Percentiles rank a stretch among this genome's conserved stretches.
These are phyloP conservation scores for Lomentospora prolificans DNA, from an alignment of 2,329 filamentous ascomycete species.

Conservation along the genomic window DNA sequence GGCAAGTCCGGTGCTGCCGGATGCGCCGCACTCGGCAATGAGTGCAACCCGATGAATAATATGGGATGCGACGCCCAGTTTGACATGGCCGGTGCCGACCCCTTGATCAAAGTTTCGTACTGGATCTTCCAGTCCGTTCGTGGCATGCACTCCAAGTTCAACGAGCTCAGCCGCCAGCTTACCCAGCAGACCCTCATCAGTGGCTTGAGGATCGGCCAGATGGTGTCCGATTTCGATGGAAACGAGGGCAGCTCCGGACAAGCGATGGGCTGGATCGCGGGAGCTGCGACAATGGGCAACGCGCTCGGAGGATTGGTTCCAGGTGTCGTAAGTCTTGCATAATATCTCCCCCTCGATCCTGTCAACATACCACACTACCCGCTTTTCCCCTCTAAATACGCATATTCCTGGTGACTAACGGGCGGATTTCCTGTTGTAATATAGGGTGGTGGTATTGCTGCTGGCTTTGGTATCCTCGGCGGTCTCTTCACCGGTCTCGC, in stretches of 20 bases:
- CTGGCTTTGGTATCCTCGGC: background rate
- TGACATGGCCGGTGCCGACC: constrained; percentile 1
- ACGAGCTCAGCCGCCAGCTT: constrained; percentile 9
- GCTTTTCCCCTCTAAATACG: background rate
- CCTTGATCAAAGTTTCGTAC: constrained; percentile 6
- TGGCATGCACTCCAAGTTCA: constrained; percentile 11
- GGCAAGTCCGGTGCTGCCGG: constrained; percentile 9
- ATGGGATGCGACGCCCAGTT: constrained; percentile 7
- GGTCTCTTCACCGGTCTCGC: background rate
- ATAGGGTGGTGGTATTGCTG: background rate
- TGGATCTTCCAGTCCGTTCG: constrained; percentile 11
- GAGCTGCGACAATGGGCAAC: constrained; percentile 7
- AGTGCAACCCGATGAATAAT: constrained; percentile 8
- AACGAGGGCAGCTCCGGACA: constrained; percentile 3
- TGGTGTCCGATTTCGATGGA: constrained; percentile 9
- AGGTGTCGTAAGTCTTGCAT: constrained; percentile 7
- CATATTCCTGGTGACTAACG: background rate
- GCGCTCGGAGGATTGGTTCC: constrained; percentile 7
- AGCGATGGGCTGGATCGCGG: constrained; percentile 6
- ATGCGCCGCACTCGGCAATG: constrained; percentile 7
- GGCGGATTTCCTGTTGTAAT: background rate
- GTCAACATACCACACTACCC: too few relatives aligned
- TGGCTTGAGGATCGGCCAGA: constrained; percentile 6
- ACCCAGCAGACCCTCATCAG: constrained; percentile 8
- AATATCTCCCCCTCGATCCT: too few relatives aligned